Evolutionary conservation across 352 stramenopile species (phyloP).

Genomic region (Aphanomyces stellatus): DNA sequence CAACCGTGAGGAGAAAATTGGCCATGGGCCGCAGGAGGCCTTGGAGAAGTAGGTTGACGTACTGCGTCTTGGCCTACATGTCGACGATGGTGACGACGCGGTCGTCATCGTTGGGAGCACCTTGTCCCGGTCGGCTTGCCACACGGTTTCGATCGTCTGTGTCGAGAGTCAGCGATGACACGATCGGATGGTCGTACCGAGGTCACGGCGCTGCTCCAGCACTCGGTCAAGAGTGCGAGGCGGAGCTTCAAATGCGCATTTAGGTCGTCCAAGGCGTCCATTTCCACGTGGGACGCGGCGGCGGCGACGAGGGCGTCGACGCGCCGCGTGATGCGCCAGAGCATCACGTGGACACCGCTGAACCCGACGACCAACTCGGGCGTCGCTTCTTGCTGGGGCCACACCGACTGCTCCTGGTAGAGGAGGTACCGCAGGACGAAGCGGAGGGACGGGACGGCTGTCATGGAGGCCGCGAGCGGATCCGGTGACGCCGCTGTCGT

Average conservation of each 20-base stretch:
- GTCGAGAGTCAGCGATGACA: too few relatives aligned
- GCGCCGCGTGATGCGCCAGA: background rate
- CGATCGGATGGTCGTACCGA: background rate
- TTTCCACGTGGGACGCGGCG: background rate
- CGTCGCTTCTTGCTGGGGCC: background rate
- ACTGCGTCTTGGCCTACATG: too few relatives aligned
- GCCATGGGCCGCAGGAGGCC: background rate
- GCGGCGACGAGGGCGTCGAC: background rate
- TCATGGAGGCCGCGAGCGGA: background rate
- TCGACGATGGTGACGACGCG: too few relatives aligned
- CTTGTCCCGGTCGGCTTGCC: background rate
- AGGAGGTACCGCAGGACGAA: background rate
- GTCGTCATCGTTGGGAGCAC: background rate
- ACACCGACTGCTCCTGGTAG: background rate
- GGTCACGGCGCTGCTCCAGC: background rate
- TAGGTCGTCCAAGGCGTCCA: background rate
- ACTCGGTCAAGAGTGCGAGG: constrained; percentile 1
- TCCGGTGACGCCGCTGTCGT: background rate
- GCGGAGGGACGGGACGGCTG: background rate
- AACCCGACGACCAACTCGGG: background rate
- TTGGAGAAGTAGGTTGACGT: background rate
- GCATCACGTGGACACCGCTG: background rate
- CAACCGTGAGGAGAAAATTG: background rate
- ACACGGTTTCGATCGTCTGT: too few relatives aligned
- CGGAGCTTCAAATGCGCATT: constrained; percentile 10